Base-by-base conservation (phyloP, 805 yeast species). In the Wickerhamomyces hampshirensis region DNA sequence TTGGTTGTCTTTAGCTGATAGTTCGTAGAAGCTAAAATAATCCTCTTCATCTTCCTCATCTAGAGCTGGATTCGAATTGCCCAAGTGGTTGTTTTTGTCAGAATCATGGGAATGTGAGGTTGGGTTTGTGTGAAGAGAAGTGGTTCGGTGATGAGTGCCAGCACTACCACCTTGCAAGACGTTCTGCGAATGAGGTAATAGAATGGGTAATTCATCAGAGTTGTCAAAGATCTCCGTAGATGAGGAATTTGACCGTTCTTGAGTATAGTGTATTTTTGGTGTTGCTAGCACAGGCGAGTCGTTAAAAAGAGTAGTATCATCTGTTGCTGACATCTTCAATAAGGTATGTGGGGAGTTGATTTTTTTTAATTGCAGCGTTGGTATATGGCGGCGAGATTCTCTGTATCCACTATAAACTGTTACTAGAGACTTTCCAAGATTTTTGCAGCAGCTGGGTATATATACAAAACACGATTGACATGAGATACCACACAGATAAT, bases 1-100 rank as follows among this genome's bases (percentile, higher is more conserved):
- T 36, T 69, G 64, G 52, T 69, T 67, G 62, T 83, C 86, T 30
- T 56, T 51, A 9, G 93, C 82, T 12, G 66, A 55, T 38, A 84
- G 73, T 5, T 70, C 75, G 69, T 86, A 87, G 55, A 87, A 83
- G 6, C 60, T 55, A 21, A 79, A 16, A 13, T 14, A 23, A 15
- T 39, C 39, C 5, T 30, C 32, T 4, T 39, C 23, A 11, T 26
- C 23, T 11, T n/a, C 11, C 11, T 27, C 26, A 11, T 31, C 30
- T 16, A 27, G 11, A 27, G n/a, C 21, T 5, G 23, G 14, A 12
- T 23, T 21, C 15, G 14, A 7, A 16, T 30, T n/a, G 15, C 8
- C 17, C 34, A 23, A 17, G 6, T 29, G 8, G 23, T 6, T 8
- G 21, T 10, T 18, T 11, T 21, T 7, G 24, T 21, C 24, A 21